Evolutionary conservation across 2,329 filamentous ascomycete species (phyloP).

Genomic region (Akanthomyces uredinophilus): DNA sequence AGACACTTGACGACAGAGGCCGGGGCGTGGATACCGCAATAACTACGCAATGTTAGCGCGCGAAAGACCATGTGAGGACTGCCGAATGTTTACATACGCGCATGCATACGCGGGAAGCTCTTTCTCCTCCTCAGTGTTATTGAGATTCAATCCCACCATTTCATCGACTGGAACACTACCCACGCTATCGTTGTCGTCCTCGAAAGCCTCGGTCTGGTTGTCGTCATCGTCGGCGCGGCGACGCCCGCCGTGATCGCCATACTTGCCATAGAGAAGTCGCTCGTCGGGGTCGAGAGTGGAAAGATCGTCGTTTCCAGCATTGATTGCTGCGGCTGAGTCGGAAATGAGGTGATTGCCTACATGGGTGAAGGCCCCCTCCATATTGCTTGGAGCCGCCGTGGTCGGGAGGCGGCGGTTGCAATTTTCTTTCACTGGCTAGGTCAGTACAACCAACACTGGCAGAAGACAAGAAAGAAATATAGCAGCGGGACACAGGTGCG

Average conservation of each 20-base stretch:
- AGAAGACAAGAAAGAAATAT: neutral
- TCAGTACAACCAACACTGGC: neutral
- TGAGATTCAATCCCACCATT: constrained; percentile 58
- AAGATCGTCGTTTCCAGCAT: constrained; percentile 72
- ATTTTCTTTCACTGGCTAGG: constrained; percentile 4
- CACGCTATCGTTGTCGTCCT: constrained; percentile 70
- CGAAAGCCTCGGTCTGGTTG: constrained; percentile 76
- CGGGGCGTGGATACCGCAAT: constrained; percentile 95
- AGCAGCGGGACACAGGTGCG: neutral
- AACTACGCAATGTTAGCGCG: constrained; percentile 47
- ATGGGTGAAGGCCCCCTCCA: constrained; percentile 87
- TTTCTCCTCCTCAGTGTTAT: constrained; percentile 68
- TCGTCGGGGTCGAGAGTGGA: constrained; percentile 72
- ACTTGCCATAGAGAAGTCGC: constrained; percentile 69
- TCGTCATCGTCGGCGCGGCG: constrained; percentile 83
- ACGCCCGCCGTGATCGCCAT: constrained; percentile 55
- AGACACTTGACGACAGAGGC: constrained; percentile 95
- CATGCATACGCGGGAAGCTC: constrained; percentile 92
- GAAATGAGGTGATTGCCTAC: constrained; percentile 82
- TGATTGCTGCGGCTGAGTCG: constrained; percentile 80
- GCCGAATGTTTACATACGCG: constrained; percentile 59
- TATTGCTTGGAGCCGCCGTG: constrained; percentile 32
- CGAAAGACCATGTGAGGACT: constrained; percentile 18
- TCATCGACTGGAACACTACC: constrained; percentile 78
- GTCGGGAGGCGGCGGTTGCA: neutral